Evolutionary conservation across 139 green algal species (phyloP).

Genomic region (Haematococcus lacustris): DNA sequence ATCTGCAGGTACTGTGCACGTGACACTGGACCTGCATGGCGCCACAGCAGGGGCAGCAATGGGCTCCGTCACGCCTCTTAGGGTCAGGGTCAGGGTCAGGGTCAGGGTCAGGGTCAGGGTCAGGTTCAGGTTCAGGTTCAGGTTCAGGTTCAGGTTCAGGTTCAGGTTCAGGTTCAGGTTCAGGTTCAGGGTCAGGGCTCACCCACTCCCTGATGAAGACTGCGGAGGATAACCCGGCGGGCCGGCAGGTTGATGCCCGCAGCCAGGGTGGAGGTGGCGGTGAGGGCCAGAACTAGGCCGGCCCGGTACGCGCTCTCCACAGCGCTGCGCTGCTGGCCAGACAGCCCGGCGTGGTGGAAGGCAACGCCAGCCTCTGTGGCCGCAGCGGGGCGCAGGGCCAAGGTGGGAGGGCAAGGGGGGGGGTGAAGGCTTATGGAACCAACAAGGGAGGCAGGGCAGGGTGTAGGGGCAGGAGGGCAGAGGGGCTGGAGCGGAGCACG

Average conservation of each 20-base stretch:
- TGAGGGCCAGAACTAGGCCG: conserved; percentile 69
- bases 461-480: background rate
- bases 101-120: too few relatives aligned
- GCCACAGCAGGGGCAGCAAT: conserved; percentile 15
- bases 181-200: background rate
- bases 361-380: conserved; percentile 23
- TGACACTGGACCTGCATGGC: conserved; percentile 26
- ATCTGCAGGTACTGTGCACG: conserved; percentile 65
- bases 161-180: too few relatives aligned
- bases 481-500: background rate
- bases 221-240: conserved; percentile 66
- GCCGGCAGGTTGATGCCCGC: conserved; percentile 78
- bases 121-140: too few relatives aligned
- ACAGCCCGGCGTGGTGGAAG: conserved; percentile 42
- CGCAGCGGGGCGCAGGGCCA: background rate
- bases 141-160: too few relatives aligned
- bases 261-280: conserved; percentile 83
- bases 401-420: background rate
- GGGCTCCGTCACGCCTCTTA: background rate
- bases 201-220: background rate
- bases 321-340: conserved; percentile 30
- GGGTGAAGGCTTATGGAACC: background rate
- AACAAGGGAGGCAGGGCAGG: background rate
- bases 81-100: too few relatives aligned
- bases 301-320: conserved; percentile 60